phyloP scores from a whole-genome alignment of 768 basidiomycete species.

The Nidula microcarpa region DNA sequence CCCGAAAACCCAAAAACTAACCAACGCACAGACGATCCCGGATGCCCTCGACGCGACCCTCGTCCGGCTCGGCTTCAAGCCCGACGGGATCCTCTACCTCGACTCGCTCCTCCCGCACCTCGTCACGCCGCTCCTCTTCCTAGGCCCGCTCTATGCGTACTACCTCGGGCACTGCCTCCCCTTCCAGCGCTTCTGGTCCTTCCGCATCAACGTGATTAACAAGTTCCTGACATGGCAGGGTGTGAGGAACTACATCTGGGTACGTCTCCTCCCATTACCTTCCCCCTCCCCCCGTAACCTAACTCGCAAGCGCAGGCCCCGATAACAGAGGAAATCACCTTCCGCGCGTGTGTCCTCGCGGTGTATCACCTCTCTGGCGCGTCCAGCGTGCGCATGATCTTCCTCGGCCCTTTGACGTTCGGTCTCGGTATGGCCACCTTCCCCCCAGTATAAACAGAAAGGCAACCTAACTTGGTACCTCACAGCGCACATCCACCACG shows the following conservation, averaged over 20 bases:
- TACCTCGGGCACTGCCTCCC: slow-evolving; percentile 49
- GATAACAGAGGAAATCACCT: slow-evolving; percentile 89
- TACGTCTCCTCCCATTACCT: slow-evolving; percentile 10
- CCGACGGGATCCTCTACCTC: slow-evolving; percentile 7
- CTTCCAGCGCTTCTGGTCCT: slow-evolving; percentile 48
- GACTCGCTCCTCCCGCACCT: slow-evolving; percentile 46
- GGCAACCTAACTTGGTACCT: not conserved
- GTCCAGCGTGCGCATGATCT: slow-evolving; percentile 59
- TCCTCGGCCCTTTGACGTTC: slow-evolving; percentile 81
- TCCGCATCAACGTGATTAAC: slow-evolving; percentile 30
- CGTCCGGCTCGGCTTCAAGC: slow-evolving; percentile 37
- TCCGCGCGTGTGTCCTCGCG: slow-evolving; percentile 79
- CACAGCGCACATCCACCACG: slow-evolving; percentile 90
- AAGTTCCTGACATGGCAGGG: slow-evolving; percentile 53
- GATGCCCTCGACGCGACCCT: slow-evolving; percentile 21
- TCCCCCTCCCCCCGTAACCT: slow-evolving; percentile 6
- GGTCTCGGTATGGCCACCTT: slow-evolving; percentile 63
- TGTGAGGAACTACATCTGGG: slow-evolving; percentile 64
- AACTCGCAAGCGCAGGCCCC: slow-evolving; percentile 59
- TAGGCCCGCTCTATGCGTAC: slow-evolving; percentile 69
- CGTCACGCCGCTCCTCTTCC: slow-evolving; percentile 69
- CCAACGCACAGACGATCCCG: too few relatives aligned
- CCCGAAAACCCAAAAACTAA: too few relatives aligned
- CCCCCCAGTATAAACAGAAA: not conserved
- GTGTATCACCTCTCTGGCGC: slow-evolving; percentile 67